Conservation (phyloP, 257 asterid genomes). For the Thymus quinquecostatus region DNA sequence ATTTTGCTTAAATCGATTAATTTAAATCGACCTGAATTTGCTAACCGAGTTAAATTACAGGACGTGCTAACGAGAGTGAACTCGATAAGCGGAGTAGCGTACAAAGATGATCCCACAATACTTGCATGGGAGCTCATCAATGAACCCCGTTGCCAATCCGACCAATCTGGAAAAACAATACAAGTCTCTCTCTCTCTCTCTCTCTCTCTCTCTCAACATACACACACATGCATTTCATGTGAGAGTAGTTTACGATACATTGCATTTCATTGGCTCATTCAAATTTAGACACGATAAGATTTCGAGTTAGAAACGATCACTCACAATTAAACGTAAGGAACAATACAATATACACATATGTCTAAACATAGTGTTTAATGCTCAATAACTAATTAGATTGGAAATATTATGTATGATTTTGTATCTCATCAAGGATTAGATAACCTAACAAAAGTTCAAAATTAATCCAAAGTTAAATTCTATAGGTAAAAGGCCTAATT, state of each 20-base stretch:
- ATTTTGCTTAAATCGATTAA: too few species aligned
- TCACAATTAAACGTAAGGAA: not conserved
- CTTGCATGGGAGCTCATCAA: slow-evolving; percentile 58
- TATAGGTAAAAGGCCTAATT: too few species aligned
- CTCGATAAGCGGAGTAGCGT: slow-evolving; percentile 42
- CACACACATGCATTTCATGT: too few species aligned
- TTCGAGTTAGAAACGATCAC: not conserved
- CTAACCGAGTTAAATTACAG: slow-evolving; percentile 27
- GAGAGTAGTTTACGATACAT: not conserved
- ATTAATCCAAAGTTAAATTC: too few species aligned
- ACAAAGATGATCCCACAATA: slow-evolving; percentile 49
- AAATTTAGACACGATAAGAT: not conserved
- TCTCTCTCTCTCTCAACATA: too few species aligned
- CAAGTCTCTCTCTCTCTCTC: slow-evolving; percentile 32
- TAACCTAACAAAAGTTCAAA: too few species aligned
- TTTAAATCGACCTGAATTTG: too few species aligned
- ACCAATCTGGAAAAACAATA: slow-evolving; percentile 47
- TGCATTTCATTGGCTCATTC: not conserved
- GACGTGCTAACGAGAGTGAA: slow-evolving; percentile 47
- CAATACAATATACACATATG: not conserved
- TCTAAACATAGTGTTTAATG: not conserved
- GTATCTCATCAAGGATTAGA: too few species aligned
- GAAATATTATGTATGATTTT: too few species aligned
- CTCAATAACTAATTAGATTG: too few species aligned
- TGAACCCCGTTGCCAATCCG: slow-evolving; percentile 53